Evolutionary conservation across 352 stramenopile species (phyloP).

Genomic region (Phytophthora agathidicida): DNA sequence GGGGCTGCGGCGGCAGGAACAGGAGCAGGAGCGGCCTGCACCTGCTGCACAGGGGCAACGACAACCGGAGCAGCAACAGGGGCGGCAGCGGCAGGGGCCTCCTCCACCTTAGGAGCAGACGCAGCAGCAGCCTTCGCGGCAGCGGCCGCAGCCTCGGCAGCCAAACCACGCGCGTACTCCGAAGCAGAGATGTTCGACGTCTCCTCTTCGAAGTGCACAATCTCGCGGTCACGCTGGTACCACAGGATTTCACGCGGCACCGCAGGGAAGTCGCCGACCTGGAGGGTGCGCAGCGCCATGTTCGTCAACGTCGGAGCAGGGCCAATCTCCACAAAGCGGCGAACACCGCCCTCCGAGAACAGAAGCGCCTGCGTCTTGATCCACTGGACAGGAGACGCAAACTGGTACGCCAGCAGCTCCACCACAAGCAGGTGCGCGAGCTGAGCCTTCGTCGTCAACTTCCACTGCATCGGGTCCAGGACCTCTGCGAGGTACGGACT

Average conservation of each 20-base stretch:
- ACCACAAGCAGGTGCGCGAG: conserved; percentile 80
- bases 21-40: conserved; percentile 17
- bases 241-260: conserved; percentile 74
- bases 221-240: conserved; percentile 85
- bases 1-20: conserved; percentile 19
- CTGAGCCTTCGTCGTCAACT: conserved; percentile 68
- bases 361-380: conserved; percentile 87
- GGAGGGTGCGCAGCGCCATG: conserved; percentile 82
- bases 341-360: conserved; percentile 65
- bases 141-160: conserved; percentile 44
- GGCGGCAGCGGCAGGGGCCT: conserved; percentile 40
- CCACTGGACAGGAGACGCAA: conserved; percentile 90
- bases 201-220: conserved; percentile 81
- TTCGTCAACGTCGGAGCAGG: conserved; percentile 82
- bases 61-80: too few relatives aligned
- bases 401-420: conserved; percentile 90
- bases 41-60: conserved; percentile 16
- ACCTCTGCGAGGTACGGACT: conserved; percentile 73
- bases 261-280: conserved; percentile 67
- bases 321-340: conserved; percentile 86
- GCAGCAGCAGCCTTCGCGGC: conserved; percentile 47
- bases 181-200: conserved; percentile 67
- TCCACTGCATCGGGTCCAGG: conserved; percentile 74
- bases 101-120: conserved; percentile 37
- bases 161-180: conserved; percentile 56